Evolutionary conservation across 805 yeast species (phyloP), one percentile per base, ranked within the genome.

Genomic region (Metschnikowia santaceciliae): DNA sequence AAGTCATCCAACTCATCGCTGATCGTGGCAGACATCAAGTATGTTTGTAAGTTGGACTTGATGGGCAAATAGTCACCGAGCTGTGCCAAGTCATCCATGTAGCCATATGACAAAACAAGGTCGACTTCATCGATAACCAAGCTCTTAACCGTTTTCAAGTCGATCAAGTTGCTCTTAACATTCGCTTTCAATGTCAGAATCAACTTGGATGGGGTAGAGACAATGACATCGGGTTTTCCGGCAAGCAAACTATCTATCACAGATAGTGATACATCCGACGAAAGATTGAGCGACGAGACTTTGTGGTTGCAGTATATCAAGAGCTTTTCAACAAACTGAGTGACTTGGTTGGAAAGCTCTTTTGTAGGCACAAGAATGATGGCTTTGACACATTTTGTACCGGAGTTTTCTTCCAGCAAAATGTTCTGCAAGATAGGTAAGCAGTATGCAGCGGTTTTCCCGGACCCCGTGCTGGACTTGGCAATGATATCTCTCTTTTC

Each of bases 101-200:
- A 90, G 22, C 99, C 99, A 67, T 88, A 94, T 1, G 96, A 86
- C 46, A 89, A 71, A 43, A 94, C 81, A 59, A 94, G 77, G 71
- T 94, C 99, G 30, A 94, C 98, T 70, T 94, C 99, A 72, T 94
- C 99, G 55, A 92, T 87, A 32, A 90, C 95, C 44, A 94, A 70
- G 63, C 80, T 88, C 54, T 79, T 78, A 50, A 94, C 76, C 30
- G 76, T 68, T 22, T 78, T 75, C 49, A 86, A 71, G 48, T 81
- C 77, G 15, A 88, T 66, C 38, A 73, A 61, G 20, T 73, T 70
- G 5, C 68, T 63, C 47, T 77, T 72, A 33, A 69, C 67, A 42
- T 61, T 60, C 23, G 54, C 54, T 50, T 83, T 84, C 48, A 87
- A 63, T 7, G 77, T 60, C 46, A 75, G 72, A 17, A 86, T 73